Conservation (phyloP, 2,329 filamentous ascomycete species). For the Canariomyces notabilis region DNA sequence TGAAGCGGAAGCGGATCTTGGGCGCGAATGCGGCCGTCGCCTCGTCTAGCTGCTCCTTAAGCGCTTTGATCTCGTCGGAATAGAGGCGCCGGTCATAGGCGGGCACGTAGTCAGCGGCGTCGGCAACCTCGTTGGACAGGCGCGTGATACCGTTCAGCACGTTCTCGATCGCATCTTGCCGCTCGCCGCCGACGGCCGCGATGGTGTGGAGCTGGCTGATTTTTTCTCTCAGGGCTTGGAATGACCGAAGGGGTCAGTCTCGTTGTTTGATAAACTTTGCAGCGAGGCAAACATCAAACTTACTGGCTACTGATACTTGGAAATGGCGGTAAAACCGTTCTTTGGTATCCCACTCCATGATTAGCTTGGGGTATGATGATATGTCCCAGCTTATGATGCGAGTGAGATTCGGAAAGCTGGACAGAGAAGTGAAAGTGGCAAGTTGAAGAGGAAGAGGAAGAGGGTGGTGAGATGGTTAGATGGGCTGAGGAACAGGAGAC, state of each 20-base stretch:
- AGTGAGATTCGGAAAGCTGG: too few species aligned
- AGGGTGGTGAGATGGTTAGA: too few species aligned
- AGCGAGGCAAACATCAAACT: slow-evolving; percentile 22
- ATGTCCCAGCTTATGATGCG: too few species aligned
- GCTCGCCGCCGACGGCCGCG: slow-evolving; percentile 63
- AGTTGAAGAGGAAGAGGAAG: too few species aligned
- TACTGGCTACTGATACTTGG: slow-evolving; percentile 67
- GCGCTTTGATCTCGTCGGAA: slow-evolving; percentile 70
- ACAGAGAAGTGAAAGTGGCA: too few species aligned
- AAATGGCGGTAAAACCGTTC: slow-evolving; percentile 84
- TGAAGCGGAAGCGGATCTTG: slow-evolving; percentile 81
- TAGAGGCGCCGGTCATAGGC: slow-evolving; percentile 88
- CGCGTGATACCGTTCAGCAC: slow-evolving; percentile 74
- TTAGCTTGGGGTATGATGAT: too few species aligned
- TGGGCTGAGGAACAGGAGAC: too few species aligned
- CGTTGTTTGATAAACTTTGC: neutral
- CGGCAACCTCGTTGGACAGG: slow-evolving; percentile 78
- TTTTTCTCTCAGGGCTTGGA: slow-evolving; percentile 71
- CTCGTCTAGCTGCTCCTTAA: slow-evolving; percentile 73
- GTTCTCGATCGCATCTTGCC: slow-evolving; percentile 74
- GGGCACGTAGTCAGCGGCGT: slow-evolving; percentile 75
- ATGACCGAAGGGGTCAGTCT: slow-evolving; percentile 43
- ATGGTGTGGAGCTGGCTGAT: slow-evolving; percentile 64
- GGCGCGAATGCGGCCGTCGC: slow-evolving; percentile 64
- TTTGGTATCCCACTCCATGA: slow-evolving; percentile 61